Evolutionary conservation across 495 filamentous ascomycete genomes (phyloP).

Genomic region (Neurospora sublineolata): DNA sequence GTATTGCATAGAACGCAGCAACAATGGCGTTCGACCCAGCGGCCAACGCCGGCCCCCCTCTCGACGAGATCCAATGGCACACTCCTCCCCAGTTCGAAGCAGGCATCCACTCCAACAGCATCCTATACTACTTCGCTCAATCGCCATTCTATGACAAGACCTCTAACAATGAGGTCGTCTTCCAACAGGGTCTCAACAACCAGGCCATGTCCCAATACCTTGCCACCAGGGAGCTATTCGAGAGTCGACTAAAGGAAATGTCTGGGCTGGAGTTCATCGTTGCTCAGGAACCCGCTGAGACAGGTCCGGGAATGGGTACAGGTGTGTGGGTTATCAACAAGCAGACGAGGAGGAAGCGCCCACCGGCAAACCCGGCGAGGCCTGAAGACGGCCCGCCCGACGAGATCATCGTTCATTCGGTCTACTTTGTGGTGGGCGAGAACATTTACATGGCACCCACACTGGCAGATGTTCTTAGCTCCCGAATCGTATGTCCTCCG

Average conservation of each 20-base stretch:
- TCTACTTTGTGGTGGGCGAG: conserved; percentile 75
- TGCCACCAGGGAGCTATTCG: conserved; percentile 66
- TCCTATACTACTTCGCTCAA: conserved; percentile 81
- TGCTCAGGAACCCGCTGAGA: conserved; percentile 61
- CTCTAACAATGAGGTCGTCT: conserved; percentile 74
- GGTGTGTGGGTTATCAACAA: conserved; percentile 91
- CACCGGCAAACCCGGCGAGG: background rate
- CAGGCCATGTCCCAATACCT: conserved; percentile 43
- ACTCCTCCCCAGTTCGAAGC: conserved; percentile 46
- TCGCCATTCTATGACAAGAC: conserved; percentile 86
- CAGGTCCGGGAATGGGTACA: conserved; percentile 47
- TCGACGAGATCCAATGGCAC: conserved; percentile 74
- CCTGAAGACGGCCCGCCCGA: conserved; percentile 36
- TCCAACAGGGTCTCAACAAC: conserved; percentile 65
- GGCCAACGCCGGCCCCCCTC: conserved; percentile 39
- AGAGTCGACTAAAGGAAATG: conserved; percentile 63
- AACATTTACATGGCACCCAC: conserved; percentile 85
- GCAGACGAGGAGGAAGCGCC: conserved; percentile 58
- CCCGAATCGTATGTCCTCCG: conserved; percentile 50
- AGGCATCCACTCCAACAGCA: conserved; percentile 49
- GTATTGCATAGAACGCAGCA: background rate
- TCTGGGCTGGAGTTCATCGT: conserved; percentile 75
- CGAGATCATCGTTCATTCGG: conserved; percentile 59
- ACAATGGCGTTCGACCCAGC: conserved; percentile 4
- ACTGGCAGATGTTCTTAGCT: conserved; percentile 63